phyloP scores from a whole-genome alignment of 495 filamentous ascomycete species.

The Penicillium samsonianum region DNA sequence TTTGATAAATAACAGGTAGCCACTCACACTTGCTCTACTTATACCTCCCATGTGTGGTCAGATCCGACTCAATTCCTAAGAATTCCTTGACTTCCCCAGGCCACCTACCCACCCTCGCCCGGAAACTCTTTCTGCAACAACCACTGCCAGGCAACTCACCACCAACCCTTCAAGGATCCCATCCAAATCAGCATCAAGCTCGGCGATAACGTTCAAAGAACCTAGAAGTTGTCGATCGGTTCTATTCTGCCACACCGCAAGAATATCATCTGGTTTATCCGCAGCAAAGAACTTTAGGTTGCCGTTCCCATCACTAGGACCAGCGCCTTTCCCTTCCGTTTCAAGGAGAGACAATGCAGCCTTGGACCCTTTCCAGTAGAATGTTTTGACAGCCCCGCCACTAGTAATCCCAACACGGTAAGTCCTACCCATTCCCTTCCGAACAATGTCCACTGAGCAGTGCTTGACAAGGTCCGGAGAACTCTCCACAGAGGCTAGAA shows the following conservation, averaged over 20 bases:
- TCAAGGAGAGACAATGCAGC: constrained; percentile 4
- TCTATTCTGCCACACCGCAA: constrained; percentile 12
- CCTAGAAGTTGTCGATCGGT: constrained; percentile 8
- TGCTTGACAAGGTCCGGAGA: neutral
- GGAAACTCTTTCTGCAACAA: constrained; percentile 15
- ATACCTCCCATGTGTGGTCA: no score
- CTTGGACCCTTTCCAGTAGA: constrained; percentile 14
- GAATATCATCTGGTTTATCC: constrained; percentile 6
- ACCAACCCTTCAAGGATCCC: constrained; percentile 8
- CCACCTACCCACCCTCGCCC: constrained; percentile 14
- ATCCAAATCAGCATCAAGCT: constrained; percentile 6
- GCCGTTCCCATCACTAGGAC: neutral
- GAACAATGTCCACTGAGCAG: constrained; percentile 1
- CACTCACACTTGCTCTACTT: no score
- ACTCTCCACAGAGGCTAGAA: neutral
- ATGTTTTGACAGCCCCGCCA: neutral
- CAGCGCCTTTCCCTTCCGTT: neutral
- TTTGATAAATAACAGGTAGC: neutral
- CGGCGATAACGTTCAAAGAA: constrained; percentile 3
- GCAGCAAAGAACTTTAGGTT: constrained; percentile 11
- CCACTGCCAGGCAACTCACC: constrained; percentile 11
- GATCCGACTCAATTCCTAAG: neutral
- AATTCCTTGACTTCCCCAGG: constrained; percentile 4
- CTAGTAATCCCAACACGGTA: constrained; percentile 5
- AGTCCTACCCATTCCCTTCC: constrained; percentile 9